Evolutionary conservation across 768 basidiomycete genomes (phyloP).

Genomic region (Stropharia rugosoannulata): DNA sequence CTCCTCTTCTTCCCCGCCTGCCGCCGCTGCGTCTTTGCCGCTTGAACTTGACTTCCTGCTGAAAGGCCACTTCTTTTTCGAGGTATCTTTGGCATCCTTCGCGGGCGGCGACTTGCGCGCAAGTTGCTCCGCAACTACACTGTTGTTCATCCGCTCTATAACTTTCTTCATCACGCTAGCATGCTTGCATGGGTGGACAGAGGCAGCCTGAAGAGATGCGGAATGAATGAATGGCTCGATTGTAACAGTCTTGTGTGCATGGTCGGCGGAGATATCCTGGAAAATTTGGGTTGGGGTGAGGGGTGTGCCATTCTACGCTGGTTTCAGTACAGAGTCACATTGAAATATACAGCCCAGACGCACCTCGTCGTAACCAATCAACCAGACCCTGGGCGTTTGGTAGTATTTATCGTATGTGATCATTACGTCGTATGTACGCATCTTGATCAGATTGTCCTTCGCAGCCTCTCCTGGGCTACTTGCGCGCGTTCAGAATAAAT

Average conservation of each 20-base stretch:
- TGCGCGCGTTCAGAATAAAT: background rate
- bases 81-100: slow-evolving; percentile 26
- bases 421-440: slow-evolving; percentile 98
- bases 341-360: slow-evolving; percentile 3
- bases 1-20: slow-evolving; percentile 53
- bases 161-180: slow-evolving; percentile 99
- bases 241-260: slow-evolving; percentile 97
- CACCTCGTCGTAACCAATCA: slow-evolving; percentile 97
- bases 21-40: slow-evolving; percentile 51
- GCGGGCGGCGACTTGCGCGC: slow-evolving; percentile 46
- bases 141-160: slow-evolving; percentile 96
- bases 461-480: slow-evolving; percentile 61
- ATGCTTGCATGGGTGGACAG: slow-evolving; percentile 98
- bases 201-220: slow-evolving; percentile 79
- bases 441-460: slow-evolving; percentile 86
- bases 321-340: slow-evolving; percentile 2
- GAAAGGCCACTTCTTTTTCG: slow-evolving; percentile 85
- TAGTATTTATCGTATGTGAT: slow-evolving; percentile 99
- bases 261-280: slow-evolving; percentile 96
- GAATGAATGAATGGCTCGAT: slow-evolving; percentile 99
- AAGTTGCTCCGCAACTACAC: slow-evolving; percentile 80
- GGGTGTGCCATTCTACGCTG: slow-evolving; percentile 75
- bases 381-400: slow-evolving; percentile 97
- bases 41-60: slow-evolving; percentile 67
- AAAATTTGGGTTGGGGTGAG: slow-evolving; percentile 90